Conservation (phyloP, 129 eudicot genomes). For the sunflower (Helianthus annuus) region DNA sequence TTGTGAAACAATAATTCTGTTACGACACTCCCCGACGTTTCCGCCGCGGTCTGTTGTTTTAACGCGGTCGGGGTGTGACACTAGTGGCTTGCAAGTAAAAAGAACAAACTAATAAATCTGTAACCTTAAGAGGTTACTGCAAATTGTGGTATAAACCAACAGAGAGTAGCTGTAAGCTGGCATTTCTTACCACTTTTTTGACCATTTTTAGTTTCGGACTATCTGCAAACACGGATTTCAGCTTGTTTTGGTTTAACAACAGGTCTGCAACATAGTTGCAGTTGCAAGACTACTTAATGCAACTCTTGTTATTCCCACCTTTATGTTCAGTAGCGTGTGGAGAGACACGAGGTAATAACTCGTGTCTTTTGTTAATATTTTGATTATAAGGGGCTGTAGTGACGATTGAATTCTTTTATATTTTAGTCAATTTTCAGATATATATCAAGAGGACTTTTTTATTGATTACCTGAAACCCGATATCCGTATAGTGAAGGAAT, state of each 20-base stretch:
- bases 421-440: slow-evolving; percentile 96
- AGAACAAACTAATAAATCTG: no score
- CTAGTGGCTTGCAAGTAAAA: no score
- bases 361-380: background rate
- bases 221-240: slow-evolving; percentile 7
- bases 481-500: slow-evolving; percentile 85
- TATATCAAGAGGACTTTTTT: slow-evolving; percentile 96
- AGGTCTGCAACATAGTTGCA: slow-evolving; percentile 98
- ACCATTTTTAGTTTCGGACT: background rate
- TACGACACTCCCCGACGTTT: no score
- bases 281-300: slow-evolving; percentile 96
- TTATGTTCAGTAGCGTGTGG: slow-evolving; percentile 96
- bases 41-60: no score
- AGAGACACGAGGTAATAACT: slow-evolving; percentile 69
- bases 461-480: slow-evolving; percentile 88
- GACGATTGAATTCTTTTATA: slow-evolving; percentile 45
- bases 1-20: no score
- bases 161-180: slow-evolving; percentile 97
- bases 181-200: slow-evolving; percentile 7
- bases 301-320: slow-evolving; percentile 85
- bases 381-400: slow-evolving; percentile 29
- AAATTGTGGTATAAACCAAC: slow-evolving; percentile 97
- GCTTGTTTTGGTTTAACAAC: slow-evolving; percentile 31
- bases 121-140: slow-evolving; percentile 59
- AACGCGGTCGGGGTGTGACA: no score